A percentile compares a stretch with the other conserved stretches of the same genome.
Conservation (phyloP, 768 basidiomycete genomes). For the Rhodotorula paludigena region DNA sequence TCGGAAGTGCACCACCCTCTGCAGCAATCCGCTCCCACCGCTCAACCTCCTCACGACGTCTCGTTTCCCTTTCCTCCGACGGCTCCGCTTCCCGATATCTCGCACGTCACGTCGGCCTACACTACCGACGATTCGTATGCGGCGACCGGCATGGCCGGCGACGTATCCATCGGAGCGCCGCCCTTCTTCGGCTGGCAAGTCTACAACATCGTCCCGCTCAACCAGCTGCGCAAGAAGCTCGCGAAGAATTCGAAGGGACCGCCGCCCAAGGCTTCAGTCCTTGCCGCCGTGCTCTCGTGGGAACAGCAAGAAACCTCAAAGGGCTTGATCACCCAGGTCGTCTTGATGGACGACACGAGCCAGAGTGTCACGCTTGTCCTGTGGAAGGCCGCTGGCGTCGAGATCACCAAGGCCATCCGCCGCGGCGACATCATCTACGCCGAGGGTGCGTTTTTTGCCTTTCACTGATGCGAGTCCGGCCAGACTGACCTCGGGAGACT, state of each 20-base stretch:
- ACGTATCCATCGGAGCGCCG: constrained; percentile 11
- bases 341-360: constrained; percentile 10
- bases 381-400: constrained; percentile 3
- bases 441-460: constrained; percentile 6
- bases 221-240: not conserved
- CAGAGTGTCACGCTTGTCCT: not conserved
- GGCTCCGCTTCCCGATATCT: not conserved
- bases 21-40: not conserved
- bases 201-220: not conserved
- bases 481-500: not conserved
- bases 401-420: not conserved
- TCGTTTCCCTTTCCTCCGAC: not conserved
- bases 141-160: not conserved
- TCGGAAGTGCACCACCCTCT: not conserved
- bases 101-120: not conserved
- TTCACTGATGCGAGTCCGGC: no score
- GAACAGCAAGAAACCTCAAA: not conserved
- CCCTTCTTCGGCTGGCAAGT: constrained; percentile 1
- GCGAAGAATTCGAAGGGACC: no score
- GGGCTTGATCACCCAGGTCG: not conserved
- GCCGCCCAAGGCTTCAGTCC: not conserved
- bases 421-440: constrained; percentile 27
- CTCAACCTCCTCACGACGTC: not conserved
- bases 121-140: not conserved
- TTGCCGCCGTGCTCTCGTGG: constrained; percentile 3